Evolutionary conservation across 306 rosid genomes (phyloP).

Genomic region (Ormosia emarginata): DNA sequence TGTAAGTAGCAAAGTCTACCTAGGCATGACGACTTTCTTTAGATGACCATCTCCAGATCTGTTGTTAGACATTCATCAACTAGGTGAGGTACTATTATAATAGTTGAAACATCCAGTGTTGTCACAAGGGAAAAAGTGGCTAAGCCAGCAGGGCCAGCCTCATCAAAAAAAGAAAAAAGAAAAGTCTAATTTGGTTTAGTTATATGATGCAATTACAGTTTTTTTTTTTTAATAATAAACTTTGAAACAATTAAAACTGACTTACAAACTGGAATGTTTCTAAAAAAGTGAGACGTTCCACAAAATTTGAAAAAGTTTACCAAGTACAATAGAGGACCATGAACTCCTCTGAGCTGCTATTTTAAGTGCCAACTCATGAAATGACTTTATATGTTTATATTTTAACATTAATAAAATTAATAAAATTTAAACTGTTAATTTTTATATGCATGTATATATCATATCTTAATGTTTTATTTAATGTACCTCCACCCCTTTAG

Average conservation of each 20-base stretch:
- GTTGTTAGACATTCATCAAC: background rate
- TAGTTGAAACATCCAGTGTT: constrained; percentile 5
- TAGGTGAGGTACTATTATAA: background rate
- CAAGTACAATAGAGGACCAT: background rate
- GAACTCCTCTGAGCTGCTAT: background rate
- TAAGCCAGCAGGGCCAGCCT: background rate
- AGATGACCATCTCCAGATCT: constrained; percentile 10
- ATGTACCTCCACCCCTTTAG: background rate
- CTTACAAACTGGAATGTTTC: background rate
- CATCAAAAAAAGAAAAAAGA: no score
- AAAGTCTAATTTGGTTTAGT: background rate
- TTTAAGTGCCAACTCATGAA: background rate
- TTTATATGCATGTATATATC: no score
- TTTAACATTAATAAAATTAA: no score
- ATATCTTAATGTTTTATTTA: background rate
- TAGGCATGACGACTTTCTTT: background rate
- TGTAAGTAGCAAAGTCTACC: background rate
- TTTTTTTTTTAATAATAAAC: background rate
- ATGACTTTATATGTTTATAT: no score
- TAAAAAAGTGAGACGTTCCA: background rate
- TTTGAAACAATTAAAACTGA: background rate
- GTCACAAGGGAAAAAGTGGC: background rate
- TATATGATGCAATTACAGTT: background rate
- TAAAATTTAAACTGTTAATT: no score
- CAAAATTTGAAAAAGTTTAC: background rate